phyloP scores from a whole-genome alignment of 768 basidiomycete genomes.

The Suillus alpinus region DNA sequence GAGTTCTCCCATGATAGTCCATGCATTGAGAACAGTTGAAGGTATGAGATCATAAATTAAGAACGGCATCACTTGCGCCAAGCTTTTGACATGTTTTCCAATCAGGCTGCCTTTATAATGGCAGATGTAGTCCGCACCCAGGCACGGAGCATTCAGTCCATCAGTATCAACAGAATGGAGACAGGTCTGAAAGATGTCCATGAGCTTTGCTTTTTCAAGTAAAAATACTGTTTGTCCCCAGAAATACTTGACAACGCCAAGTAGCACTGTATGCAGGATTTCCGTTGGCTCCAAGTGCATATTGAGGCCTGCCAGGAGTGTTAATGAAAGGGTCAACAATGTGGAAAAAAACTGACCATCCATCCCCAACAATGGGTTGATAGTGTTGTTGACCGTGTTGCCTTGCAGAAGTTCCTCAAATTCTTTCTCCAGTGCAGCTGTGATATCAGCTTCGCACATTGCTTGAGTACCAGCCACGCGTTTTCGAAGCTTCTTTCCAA shows the following conservation, averaged over 20 bases:
- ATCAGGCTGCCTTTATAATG: constrained; percentile 29
- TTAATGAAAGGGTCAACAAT: too few species aligned
- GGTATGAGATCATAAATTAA: constrained; percentile 18
- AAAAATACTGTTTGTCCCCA: constrained; percentile 16
- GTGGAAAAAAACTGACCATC: constrained; percentile 5
- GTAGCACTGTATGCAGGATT: constrained; percentile 27
- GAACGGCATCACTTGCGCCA: constrained; percentile 30
- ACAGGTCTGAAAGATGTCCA: constrained; percentile 18
- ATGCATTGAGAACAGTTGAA: constrained; percentile 6
- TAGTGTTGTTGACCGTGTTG: background rate
- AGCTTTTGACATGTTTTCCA: constrained; percentile 22
- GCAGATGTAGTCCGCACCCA: constrained; percentile 30
- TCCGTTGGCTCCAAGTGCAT: constrained; percentile 29
- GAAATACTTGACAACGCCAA: constrained; percentile 32
- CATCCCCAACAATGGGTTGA: constrained; percentile 7
- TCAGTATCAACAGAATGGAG: constrained; percentile 19
- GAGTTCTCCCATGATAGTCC: constrained; percentile 10
- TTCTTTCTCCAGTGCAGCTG: background rate
- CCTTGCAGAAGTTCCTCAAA: constrained; percentile 1
- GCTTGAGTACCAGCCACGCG: background rate
- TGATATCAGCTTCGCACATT: background rate
- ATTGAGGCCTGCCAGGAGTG: constrained; percentile 18
- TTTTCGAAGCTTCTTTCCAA: constrained; percentile 5
- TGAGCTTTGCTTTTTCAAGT: constrained; percentile 18
- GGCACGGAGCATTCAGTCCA: constrained; percentile 23